Evolutionary conservation across 495 filamentous ascomycete species (phyloP).

Genomic region (Trichoderma erinaceum): DNA sequence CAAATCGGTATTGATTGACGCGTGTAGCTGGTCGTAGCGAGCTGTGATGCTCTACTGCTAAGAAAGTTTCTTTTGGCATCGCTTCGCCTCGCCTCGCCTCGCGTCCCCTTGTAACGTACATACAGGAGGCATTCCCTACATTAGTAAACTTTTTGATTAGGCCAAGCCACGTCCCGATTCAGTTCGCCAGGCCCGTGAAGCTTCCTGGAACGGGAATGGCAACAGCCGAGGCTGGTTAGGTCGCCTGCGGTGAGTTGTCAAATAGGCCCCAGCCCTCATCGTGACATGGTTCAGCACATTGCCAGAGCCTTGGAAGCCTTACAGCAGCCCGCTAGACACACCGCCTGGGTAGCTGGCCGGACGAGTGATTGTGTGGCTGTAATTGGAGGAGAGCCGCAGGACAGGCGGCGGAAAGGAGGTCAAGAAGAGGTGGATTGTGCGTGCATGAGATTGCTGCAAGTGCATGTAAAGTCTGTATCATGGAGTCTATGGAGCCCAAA

Average conservation of each 20-base stretch:
- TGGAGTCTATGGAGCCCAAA: background rate
- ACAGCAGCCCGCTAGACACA: conserved; percentile 5
- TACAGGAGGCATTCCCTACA: too few species aligned
- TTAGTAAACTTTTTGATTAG: background rate
- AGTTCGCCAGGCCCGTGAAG: background rate
- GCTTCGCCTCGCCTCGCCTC: too few species aligned
- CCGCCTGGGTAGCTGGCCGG: background rate
- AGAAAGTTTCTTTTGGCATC: too few species aligned
- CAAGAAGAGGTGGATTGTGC: background rate
- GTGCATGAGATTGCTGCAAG: background rate
- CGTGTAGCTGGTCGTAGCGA: too few species aligned
- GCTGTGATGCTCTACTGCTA: too few species aligned
- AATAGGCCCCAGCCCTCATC: background rate
- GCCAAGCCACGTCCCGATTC: background rate
- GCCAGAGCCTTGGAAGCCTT: conserved; percentile 11
- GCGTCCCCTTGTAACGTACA: too few species aligned
- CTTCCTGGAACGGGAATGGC: background rate
- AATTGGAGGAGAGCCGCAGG: background rate
- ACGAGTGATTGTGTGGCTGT: background rate
- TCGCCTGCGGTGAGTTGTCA: conserved; percentile 10
- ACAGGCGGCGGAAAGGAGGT: background rate
- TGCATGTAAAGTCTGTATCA: background rate
- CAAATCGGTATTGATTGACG: too few species aligned
- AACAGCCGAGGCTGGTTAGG: background rate
- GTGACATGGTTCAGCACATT: background rate